Conservation (phyloP, 305 asterid species). For the Fraxinus sp. region DNA sequence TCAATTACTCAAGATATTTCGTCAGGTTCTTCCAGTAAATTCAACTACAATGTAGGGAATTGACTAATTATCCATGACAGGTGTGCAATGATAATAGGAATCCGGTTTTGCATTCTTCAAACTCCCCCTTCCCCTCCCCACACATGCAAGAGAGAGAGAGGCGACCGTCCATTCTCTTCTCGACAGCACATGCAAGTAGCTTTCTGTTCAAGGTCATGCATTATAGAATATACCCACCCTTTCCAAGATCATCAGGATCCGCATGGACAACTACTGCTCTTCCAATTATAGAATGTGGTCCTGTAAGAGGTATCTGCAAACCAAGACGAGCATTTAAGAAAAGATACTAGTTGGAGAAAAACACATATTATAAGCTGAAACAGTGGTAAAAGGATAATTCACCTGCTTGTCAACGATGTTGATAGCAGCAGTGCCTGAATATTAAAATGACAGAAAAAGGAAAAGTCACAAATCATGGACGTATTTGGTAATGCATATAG, state of each 20-base stretch:
- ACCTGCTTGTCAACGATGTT: conserved; percentile 75
- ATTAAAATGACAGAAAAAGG: conserved; percentile 3
- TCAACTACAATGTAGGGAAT: not conserved
- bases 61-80: not conserved
- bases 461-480: conserved; percentile 6
- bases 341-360: conserved; percentile 13
- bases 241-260: conserved; percentile 95
- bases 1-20: not conserved
- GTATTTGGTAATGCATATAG: not conserved
- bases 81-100: not conserved
- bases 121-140: not conserved
- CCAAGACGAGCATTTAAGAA: not conserved
- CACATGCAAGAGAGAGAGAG: not conserved
- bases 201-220: not conserved
- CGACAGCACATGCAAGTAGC: not conserved
- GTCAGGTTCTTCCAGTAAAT: not conserved
- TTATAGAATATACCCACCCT: conserved; percentile 45
- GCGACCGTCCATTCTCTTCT: not conserved
- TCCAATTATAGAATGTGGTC: conserved; percentile 79
- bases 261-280: conserved; percentile 96
- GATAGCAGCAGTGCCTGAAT: conserved; percentile 66
- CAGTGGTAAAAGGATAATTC: conserved; percentile 7
- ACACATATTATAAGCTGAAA: not conserved
- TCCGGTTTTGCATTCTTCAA: not conserved
- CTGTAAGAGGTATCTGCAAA: conserved; percentile 75